These are phyloP conservation scores for Citrus sp. DNA, from an alignment of 345 rosid species.

Conservation along the genomic window DNA sequence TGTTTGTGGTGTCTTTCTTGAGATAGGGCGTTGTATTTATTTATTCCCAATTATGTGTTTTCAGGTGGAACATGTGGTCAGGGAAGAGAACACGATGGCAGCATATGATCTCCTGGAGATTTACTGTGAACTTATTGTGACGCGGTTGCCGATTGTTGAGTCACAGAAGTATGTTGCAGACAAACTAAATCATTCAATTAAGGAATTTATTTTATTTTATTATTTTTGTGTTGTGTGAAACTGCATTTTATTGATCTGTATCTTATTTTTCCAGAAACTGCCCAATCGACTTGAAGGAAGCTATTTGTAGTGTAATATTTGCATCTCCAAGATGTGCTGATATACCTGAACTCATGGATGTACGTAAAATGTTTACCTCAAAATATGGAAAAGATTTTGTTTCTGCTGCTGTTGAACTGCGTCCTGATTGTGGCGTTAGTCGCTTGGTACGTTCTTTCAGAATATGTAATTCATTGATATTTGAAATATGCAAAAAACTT, in stretches of 20 bases:
- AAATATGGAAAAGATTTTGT: conserved; percentile 92
- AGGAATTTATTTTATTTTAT: not conserved
- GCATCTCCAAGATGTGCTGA: conserved; percentile 87
- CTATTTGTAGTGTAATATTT: conserved; percentile 57
- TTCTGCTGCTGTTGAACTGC: conserved; percentile 68
- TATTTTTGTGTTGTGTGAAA: not conserved
- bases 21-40: not conserved
- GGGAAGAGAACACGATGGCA: conserved; percentile 87
- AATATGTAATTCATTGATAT: not conserved
- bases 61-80: conserved; percentile 90
- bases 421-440: conserved; percentile 81
- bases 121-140: conserved; percentile 69
- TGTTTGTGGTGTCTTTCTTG: not conserved
- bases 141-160: conserved; percentile 77
- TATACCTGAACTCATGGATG: conserved; percentile 66
- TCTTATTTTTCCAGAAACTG: conserved; percentile 43
- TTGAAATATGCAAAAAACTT: not conserved
- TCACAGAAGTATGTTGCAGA: conserved; percentile 65
- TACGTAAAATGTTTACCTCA: conserved; percentile 61
- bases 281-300: conserved; percentile 83
- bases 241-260: not conserved
- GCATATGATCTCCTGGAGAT: conserved; percentile 81
- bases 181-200: not conserved
- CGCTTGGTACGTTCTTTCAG: conserved; percentile 56
- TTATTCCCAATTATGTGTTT: not conserved